A percentile compares a stretch with the other conserved stretches of the same genome.
Evolutionary conservation across 192 early-diverging fungal genomes (phyloP).

Genomic region (Phlyctochytrium planicorne): DNA sequence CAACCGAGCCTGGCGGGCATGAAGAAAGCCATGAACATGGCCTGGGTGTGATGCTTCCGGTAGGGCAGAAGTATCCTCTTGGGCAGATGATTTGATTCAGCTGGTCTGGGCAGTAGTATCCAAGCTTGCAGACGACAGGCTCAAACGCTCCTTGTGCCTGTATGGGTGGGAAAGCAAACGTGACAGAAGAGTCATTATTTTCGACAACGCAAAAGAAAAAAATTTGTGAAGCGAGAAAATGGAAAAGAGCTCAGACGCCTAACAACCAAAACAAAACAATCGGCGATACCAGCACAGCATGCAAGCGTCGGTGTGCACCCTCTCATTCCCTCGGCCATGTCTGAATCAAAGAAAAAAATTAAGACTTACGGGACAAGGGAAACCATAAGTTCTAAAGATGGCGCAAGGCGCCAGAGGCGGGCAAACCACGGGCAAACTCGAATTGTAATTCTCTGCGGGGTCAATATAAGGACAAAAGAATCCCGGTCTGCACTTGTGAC

Average conservation of each 20-base stretch:
- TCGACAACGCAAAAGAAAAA: not conserved
- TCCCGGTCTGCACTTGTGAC: conserved; percentile 11
- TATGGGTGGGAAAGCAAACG: not conserved
- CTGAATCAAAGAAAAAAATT: too few relatives aligned
- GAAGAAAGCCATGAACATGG: conserved; percentile 27
- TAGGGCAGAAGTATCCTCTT: conserved; percentile 32
- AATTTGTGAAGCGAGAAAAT: not conserved
- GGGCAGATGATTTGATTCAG: conserved; percentile 21
- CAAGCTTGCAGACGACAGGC: conserved; percentile 38
- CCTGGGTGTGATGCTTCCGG: conserved; percentile 28
- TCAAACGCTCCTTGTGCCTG: conserved; percentile 42
- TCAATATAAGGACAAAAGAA: conserved; percentile 35
- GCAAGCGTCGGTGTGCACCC: too few relatives aligned
- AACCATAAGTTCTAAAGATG: conserved; percentile 7
- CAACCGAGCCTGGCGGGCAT: conserved; percentile 15
- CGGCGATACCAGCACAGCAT: too few relatives aligned
- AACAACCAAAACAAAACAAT: too few relatives aligned
- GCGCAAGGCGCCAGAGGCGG: conserved; percentile 12
- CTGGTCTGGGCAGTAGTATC: conserved; percentile 42
- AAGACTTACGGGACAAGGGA: not conserved
- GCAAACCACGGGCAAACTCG: conserved; percentile 22
- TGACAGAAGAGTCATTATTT: not conserved
- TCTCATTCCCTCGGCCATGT: too few relatives aligned
- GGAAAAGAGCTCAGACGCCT: too few relatives aligned
- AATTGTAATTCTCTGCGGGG: not conserved